These are phyloP conservation scores for Pholiota adiposa DNA, from an alignment of 1,284 basidiomycete species.

Conservation along the genomic window DNA sequence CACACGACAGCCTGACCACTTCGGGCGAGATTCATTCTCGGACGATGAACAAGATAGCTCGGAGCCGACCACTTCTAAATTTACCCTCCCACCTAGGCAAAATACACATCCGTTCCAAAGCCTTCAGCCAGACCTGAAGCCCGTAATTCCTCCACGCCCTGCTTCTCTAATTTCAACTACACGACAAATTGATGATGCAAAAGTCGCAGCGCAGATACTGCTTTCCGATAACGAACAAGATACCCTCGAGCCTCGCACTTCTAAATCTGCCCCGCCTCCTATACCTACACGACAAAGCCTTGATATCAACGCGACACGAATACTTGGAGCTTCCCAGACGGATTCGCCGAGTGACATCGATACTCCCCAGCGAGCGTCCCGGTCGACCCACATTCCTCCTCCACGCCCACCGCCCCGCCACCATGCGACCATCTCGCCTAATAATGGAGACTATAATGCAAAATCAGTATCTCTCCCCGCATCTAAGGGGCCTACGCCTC, in stretches of 20 bases:
- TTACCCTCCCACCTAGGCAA: conserved; percentile 23
- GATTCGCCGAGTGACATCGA: conserved; percentile 36
- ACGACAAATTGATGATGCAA: conserved; percentile 6
- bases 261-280: conserved; percentile 27
- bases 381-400: conserved; percentile 16
- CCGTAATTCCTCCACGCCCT: conserved; percentile 33
- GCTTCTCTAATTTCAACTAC: conserved; percentile 16
- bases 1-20: background rate
- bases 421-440: conserved; percentile 19
- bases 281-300: conserved; percentile 28
- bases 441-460: conserved; percentile 11
- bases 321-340: conserved; percentile 25
- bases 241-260: background rate
- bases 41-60: conserved; percentile 1
- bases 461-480: conserved; percentile 19
- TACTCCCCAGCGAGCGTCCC: conserved; percentile 13
- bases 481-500: conserved; percentile 11
- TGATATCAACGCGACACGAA: conserved; percentile 13
- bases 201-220: conserved; percentile 20
- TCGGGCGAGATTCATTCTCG: background rate
- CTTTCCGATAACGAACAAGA: conserved; percentile 29
- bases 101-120: conserved; percentile 3
- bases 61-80: conserved; percentile 8
- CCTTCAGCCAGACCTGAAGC: conserved; percentile 17
- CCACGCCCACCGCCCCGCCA: conserved; percentile 21